Conservation (phyloP, 2,329 filamentous ascomycete species). For the Trichoderma hamatum region DNA sequence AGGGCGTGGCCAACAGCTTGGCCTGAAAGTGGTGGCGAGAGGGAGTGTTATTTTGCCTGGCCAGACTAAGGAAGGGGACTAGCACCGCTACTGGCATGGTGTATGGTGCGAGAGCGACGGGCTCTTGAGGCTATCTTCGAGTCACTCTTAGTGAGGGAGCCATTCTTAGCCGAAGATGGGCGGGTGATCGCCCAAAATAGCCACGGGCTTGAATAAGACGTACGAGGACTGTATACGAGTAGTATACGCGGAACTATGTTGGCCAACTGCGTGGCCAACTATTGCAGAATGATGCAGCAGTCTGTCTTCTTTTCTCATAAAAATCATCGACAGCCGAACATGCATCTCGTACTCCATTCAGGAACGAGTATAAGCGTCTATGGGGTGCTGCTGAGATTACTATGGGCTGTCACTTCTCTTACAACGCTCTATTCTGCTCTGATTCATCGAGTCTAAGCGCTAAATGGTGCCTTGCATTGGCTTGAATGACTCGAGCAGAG, state of each 20-base stretch:
- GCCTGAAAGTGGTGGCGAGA: conserved; percentile 5
- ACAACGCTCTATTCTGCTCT: not conserved
- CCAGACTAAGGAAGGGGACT: conserved; percentile 1
- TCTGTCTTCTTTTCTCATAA: not conserved
- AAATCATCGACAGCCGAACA: not conserved
- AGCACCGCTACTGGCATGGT: conserved; percentile 16
- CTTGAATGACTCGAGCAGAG: conserved; percentile 2
- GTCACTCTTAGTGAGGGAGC: not conserved
- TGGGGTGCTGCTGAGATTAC: not conserved
- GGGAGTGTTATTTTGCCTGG: conserved; percentile 11
- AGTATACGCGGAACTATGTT: not conserved
- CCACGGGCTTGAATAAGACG: not conserved
- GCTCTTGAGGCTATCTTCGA: conserved; percentile 20
- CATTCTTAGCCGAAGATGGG: conserved; percentile 23
- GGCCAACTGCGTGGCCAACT: not conserved
- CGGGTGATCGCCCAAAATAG: conserved; percentile 24
- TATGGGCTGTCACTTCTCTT: not conserved
- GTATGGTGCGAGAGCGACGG: conserved; percentile 13
- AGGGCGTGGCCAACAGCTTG: conserved; percentile 8
- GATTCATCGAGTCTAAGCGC: not conserved
- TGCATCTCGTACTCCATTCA: not conserved
- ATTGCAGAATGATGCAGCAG: not conserved
- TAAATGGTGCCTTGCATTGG: conserved; percentile 22
- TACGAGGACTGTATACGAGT: not conserved
- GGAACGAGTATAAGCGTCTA: not conserved